These are phyloP conservation scores for Melanogaster broomeanus DNA, from an alignment of 768 basidiomycete genomes.

Conservation along the genomic window DNA sequence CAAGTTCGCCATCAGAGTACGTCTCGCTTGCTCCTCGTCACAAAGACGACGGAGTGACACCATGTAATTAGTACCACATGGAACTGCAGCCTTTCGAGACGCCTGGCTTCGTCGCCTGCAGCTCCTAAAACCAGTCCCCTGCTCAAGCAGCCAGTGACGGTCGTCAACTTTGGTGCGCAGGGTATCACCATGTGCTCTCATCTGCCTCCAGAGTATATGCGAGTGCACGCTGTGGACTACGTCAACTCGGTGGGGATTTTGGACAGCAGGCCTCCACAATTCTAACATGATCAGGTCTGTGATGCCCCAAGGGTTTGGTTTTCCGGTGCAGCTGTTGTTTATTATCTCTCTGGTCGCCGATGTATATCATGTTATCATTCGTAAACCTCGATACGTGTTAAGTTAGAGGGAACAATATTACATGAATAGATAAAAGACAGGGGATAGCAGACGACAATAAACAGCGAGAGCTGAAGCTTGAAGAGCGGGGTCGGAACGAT, in stretches of 20 bases:
- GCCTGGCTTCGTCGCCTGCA: constrained; percentile 41
- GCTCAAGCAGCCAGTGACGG: constrained; percentile 40
- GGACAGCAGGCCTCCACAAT: constrained; percentile 59
- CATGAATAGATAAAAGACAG: constrained; percentile 30
- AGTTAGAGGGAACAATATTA: constrained; percentile 19
- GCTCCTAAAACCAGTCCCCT: constrained; percentile 29
- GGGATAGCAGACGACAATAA: constrained; percentile 7
- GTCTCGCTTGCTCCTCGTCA: too few relatives aligned
- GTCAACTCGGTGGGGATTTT: constrained; percentile 52
- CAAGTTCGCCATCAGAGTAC: constrained; percentile 45
- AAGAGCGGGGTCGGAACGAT: background rate
- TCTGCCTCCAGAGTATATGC: constrained; percentile 54
- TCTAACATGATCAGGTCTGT: constrained; percentile 26
- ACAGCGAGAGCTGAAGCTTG: constrained; percentile 4
- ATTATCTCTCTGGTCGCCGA: too few relatives aligned
- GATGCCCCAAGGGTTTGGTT: too few relatives aligned
- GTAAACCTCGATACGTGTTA: constrained; percentile 2
- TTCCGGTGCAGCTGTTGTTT: too few relatives aligned
- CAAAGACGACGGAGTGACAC: too few relatives aligned
- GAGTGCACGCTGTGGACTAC: constrained; percentile 46
- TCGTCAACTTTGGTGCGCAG: constrained; percentile 40
- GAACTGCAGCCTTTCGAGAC: constrained; percentile 44
- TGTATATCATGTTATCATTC: too few relatives aligned
- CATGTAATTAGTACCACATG: constrained; percentile 48
- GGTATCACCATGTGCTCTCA: constrained; percentile 45